Base-by-base conservation (phyloP, 2,329 filamentous ascomycete genomes). In the Hymenoscyphus scutula region DNA sequence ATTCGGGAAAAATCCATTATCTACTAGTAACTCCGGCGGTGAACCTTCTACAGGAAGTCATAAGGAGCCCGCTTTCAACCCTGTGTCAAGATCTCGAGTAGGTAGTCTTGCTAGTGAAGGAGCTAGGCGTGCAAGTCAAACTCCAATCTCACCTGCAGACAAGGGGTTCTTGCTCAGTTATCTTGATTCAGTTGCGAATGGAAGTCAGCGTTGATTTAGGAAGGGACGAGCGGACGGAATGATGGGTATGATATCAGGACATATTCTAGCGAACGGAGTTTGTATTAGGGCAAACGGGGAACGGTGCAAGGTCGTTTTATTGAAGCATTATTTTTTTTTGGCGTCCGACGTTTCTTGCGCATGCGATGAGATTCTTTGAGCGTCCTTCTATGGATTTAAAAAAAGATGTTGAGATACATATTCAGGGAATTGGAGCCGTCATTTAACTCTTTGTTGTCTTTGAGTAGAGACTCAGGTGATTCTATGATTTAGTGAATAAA, bases 111-210 rank as follows among this genome's bases (percentile, higher is more conserved):
- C 58, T 4, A 17, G 23, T 30, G 68, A 69, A 53, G 29, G 64
- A 53, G 62, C 69, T 41, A 76, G 80, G 48, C 77, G 81, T 11
- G 79, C 78, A 19, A 83, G 80, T 65, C 78, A 82, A 70, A 80
- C 80, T 34, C 79, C 83, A 13, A 85, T 87, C 53, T 89, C 88
- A 3, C 84, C 89, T 0, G 88, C 85, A 0, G 88, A 95, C 68
- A 88, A 90, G 72, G 87, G 82, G 17, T 95, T 95, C 70, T 77
- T 96, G 72, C 79, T 95, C 58, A 88, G 84, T 10, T 95, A 92
- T 72, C 77, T 96, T 70, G 85, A 91, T 66, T 79, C 79, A 62
- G 66, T 74, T 55, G 68, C 71, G 45, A 74, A 64, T 37, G 58
- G 62, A 19, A 66, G 45, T 56, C 53, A 62, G 34, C 60, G 55